A percentile compares a stretch with the other conserved stretches of the same genome.
Evolutionary conservation across 805 yeast genomes (phyloP).

Genomic region (Kuraishia piskuri): DNA sequence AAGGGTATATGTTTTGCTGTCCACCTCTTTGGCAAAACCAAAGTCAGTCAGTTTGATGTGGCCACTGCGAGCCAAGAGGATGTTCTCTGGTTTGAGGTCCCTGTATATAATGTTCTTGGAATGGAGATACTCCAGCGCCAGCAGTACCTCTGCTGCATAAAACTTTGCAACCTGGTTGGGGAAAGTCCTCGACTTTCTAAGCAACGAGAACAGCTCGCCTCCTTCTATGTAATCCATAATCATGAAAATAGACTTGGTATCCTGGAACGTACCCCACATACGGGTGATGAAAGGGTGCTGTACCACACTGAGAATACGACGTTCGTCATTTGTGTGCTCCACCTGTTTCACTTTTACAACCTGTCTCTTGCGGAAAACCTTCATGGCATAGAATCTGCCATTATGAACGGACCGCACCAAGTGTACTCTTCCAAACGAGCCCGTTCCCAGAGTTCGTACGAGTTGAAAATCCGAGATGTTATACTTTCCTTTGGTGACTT

Average conservation of each 20-base stretch:
- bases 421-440: constrained; percentile 55
- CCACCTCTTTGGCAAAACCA: constrained; percentile 56
- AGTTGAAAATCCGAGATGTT: constrained; percentile 48
- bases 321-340: constrained; percentile 56
- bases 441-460: constrained; percentile 51
- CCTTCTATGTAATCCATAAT: constrained; percentile 62
- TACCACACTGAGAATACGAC: constrained; percentile 48
- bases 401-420: constrained; percentile 50
- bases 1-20: constrained; percentile 50
- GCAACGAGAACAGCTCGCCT: constrained; percentile 48
- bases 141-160: constrained; percentile 53
- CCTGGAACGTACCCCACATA: constrained; percentile 66
- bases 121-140: constrained; percentile 51
- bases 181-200: constrained; percentile 48
- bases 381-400: constrained; percentile 52
- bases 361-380: constrained; percentile 46
- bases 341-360: constrained; percentile 56
- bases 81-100: constrained; percentile 55
- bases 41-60: constrained; percentile 55
- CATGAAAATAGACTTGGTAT: constrained; percentile 47
- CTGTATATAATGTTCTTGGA: constrained; percentile 52
- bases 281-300: constrained; percentile 54
- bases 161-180: constrained; percentile 59
- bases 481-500: constrained; percentile 46
- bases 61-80: constrained; percentile 48